phyloP scores from a whole-genome alignment of 495 filamentous ascomycete genomes.

The Baudoinia panamericana region DNA sequence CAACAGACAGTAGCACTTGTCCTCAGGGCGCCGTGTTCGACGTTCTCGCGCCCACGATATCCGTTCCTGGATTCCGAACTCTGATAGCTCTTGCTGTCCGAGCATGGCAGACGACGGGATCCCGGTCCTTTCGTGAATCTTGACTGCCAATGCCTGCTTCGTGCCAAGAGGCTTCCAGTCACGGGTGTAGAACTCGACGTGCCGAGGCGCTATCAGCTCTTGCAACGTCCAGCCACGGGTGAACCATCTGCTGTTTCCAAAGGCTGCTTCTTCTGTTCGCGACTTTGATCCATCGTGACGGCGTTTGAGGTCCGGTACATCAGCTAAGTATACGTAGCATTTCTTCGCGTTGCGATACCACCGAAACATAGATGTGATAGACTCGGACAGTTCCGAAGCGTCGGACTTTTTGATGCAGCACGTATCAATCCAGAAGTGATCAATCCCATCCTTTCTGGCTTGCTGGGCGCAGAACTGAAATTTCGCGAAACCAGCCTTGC shows the following conservation, averaged over 20 bases:
- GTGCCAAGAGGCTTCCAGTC: constrained; percentile 2
- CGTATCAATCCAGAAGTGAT: constrained; percentile 17
- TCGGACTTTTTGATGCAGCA: constrained; percentile 18
- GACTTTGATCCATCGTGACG: not conserved
- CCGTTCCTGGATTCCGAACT: not conserved
- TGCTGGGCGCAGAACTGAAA: not conserved
- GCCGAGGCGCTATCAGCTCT: constrained; percentile 8
- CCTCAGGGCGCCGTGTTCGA: constrained; percentile 5
- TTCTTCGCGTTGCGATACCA: constrained; percentile 12
- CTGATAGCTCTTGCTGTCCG: not conserved
- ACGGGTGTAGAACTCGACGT: constrained; percentile 5
- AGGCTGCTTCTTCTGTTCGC: not conserved
- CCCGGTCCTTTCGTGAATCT: not conserved
- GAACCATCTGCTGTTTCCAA: constrained; percentile 9
- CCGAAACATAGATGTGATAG: constrained; percentile 18
- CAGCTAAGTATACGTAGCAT: constrained; percentile 15
- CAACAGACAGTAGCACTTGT: constrained; percentile 12
- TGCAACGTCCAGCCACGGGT: constrained; percentile 4
- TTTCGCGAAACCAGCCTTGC: constrained; percentile 1
- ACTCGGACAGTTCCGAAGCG: constrained; percentile 10
- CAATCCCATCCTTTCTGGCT: constrained; percentile 5
- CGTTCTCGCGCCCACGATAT: constrained; percentile 5
- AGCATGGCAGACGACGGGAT: not conserved
- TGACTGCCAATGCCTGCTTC: constrained; percentile 1
- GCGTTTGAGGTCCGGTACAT: constrained; percentile 1